phyloP scores from a whole-genome alignment of 2,329 filamentous ascomycete genomes.

The Cladophialophora psammophila region DNA sequence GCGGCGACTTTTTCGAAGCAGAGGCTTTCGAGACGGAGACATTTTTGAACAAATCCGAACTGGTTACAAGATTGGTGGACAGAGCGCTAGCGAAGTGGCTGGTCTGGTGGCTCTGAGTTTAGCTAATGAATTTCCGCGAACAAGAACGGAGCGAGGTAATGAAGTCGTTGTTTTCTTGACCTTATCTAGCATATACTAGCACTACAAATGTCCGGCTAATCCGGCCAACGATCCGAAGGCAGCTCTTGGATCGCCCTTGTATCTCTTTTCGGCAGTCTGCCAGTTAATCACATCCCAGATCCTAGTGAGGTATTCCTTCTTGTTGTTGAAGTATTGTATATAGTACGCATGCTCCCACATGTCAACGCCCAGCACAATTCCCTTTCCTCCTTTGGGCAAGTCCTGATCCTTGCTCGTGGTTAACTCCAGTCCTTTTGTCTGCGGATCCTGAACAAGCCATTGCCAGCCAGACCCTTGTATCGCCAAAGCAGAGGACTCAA shows the following conservation, averaged over 20 bases:
- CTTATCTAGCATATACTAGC: neutral
- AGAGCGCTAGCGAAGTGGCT: no score
- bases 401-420: slow-evolving; percentile 89
- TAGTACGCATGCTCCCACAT: slow-evolving; percentile 98
- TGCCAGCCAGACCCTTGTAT: slow-evolving; percentile 89
- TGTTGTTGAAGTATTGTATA: slow-evolving; percentile 61
- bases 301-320: slow-evolving; percentile 35
- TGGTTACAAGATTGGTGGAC: no score
- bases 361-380: slow-evolving; percentile 77
- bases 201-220: slow-evolving; percentile 29
- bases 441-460: slow-evolving; percentile 74
- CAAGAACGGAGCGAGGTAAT: no score
- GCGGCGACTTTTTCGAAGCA: neutral
- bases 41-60: neutral
- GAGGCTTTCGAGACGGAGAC: neutral
- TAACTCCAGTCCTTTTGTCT: slow-evolving; percentile 66
- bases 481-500: slow-evolving; percentile 69
- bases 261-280: slow-evolving; percentile 36
- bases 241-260: slow-evolving; percentile 20
- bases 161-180: no score
- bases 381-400: slow-evolving; percentile 33
- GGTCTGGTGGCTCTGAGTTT: no score
- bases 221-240: slow-evolving; percentile 32
- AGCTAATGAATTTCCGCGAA: no score
- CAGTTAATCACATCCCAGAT: slow-evolving; percentile 38